Base-by-base conservation (phyloP, 2,329 filamentous ascomycete genomes). In the Talaromyces sp. region DNA sequence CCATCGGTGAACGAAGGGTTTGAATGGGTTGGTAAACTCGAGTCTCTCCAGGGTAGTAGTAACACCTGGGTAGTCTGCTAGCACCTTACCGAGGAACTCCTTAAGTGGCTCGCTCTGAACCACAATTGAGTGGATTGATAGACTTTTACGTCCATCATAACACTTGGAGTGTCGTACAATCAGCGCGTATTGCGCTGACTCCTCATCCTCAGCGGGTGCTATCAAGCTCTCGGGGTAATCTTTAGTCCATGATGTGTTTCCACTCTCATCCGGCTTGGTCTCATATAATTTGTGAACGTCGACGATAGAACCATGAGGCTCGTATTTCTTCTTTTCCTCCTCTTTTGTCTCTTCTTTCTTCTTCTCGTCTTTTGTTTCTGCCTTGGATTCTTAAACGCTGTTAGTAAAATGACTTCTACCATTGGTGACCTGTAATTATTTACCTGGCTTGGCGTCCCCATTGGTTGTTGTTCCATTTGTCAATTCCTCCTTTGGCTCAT, bases 1-100 rank as follows among this genome's bases (percentile, higher is more conserved):
- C 85, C 86, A 89, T 29, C 86, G 80, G 68, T 90, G 85, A 36
- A 88, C 82, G 44, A 90, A 82, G 0, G 83, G 82, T 58, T 82
- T 74, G 55, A 88, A 89, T 0, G 83, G 84, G 0, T 79, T 80
- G 7, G 72, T 67, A 55, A 89, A 87, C 50, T 83, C 81, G 1
- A 89, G 74, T 1, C 83, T 78, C n/a, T 83, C 77, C 22, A 89
- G 72, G 10, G 76, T 77, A 30, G 82, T 80, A 2, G 82, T 82
- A 27, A 89, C 75, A 1, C 85, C 84, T 0, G 83, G 82, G 52
- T 87, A 88, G 8, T 76, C 80, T 1, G 76, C 70, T 19, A 88
- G 74, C 7, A 87, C 76, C 10, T 79, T 75, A 9, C 73, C 73
- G 0, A 89, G 75, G 4, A 82, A 77, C 2, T 75, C 73, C 69